phyloP scores from a whole-genome alignment of 352 stramenopile species.

The Globisporangium cederbergense region DNA sequence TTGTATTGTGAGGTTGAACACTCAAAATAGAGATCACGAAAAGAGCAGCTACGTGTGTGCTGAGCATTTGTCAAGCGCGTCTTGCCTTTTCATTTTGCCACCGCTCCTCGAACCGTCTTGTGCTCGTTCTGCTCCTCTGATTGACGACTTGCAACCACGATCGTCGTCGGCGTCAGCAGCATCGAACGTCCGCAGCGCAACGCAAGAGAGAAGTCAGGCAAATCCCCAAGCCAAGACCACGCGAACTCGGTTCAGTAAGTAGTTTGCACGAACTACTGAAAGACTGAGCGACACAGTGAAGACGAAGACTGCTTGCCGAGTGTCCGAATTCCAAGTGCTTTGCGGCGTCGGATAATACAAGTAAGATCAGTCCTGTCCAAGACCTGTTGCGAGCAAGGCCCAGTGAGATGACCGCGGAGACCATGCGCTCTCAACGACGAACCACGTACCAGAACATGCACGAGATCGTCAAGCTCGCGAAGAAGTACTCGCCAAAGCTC shows the following conservation, averaged over 20 bases:
- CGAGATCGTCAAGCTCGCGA: slow-evolving; percentile 85
- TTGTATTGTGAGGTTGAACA: slow-evolving; percentile 21
- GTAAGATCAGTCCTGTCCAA: neutral
- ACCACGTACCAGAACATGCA: slow-evolving; percentile 86
- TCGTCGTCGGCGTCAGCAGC: neutral
- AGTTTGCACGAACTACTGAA: slow-evolving; percentile 36
- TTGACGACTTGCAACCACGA: slow-evolving; percentile 10
- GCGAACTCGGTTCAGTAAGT: slow-evolving; percentile 26
- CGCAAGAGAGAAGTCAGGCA: neutral
- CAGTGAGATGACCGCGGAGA: slow-evolving; percentile 58
- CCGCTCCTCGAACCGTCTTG: slow-evolving; percentile 10
- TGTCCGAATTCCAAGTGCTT: slow-evolving; percentile 36
- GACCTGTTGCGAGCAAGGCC: neutral
- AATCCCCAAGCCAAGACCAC: slow-evolving; percentile 5
- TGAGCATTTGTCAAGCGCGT: slow-evolving; percentile 17
- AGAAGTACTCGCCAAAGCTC: slow-evolving; percentile 87
- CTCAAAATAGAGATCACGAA: slow-evolving; percentile 23
- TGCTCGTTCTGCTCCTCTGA: slow-evolving; percentile 12
- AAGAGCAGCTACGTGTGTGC: slow-evolving; percentile 19
- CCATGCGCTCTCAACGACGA: slow-evolving; percentile 73
- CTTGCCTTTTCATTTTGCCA: slow-evolving; percentile 18
- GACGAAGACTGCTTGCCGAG: slow-evolving; percentile 34
- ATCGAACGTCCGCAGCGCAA: slow-evolving; percentile 1
- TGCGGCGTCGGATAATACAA: slow-evolving; percentile 40
- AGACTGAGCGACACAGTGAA: slow-evolving; percentile 31